These are phyloP conservation scores for Podospora anserina DNA, from an alignment of 495 filamentous ascomycete genomes.

Conservation along the genomic window DNA sequence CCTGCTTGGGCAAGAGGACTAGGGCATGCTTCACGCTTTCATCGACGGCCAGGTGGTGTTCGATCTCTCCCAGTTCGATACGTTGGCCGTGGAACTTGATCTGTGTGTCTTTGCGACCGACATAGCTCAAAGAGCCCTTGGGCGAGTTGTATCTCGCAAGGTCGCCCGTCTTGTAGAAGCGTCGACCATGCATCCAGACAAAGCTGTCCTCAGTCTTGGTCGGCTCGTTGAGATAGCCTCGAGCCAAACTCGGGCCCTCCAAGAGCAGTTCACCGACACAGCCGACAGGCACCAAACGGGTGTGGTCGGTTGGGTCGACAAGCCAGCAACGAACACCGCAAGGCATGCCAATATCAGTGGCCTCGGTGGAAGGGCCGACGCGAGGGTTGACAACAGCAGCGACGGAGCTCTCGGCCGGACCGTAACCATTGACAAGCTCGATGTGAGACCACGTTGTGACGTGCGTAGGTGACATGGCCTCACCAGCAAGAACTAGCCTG, in stretches of 20 bases:
- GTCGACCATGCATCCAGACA: slow-evolving; percentile 6
- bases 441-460: slow-evolving; percentile 24
- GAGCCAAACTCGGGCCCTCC: slow-evolving; percentile 50
- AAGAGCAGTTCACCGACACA: slow-evolving; percentile 74
- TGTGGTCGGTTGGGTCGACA: slow-evolving; percentile 57
- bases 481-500: slow-evolving; percentile 44
- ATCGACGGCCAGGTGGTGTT: slow-evolving; percentile 41
- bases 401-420: slow-evolving; percentile 31
- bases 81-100: slow-evolving; percentile 43
- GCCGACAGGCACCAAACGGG: slow-evolving; percentile 61
- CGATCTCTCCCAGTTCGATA: slow-evolving; percentile 51
- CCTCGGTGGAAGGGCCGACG: slow-evolving; percentile 16
- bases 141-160: slow-evolving; percentile 53
- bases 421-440: slow-evolving; percentile 36
- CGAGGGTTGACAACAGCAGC: slow-evolving; percentile 24
- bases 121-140: slow-evolving; percentile 48
- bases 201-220: slow-evolving; percentile 10
- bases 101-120: slow-evolving; percentile 39
- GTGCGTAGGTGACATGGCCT: slow-evolving; percentile 24
- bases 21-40: slow-evolving; percentile 37
- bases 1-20: slow-evolving; percentile 46
- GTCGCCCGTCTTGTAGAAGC: slow-evolving; percentile 60
- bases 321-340: slow-evolving; percentile 39
- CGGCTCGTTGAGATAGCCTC: slow-evolving; percentile 58
- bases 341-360: slow-evolving; percentile 23